A percentile compares a stretch with the other conserved stretches of the same genome.
Evolutionary conservation across 768 basidiomycete genomes (phyloP).

Genomic region (Agrocybe praecox): DNA sequence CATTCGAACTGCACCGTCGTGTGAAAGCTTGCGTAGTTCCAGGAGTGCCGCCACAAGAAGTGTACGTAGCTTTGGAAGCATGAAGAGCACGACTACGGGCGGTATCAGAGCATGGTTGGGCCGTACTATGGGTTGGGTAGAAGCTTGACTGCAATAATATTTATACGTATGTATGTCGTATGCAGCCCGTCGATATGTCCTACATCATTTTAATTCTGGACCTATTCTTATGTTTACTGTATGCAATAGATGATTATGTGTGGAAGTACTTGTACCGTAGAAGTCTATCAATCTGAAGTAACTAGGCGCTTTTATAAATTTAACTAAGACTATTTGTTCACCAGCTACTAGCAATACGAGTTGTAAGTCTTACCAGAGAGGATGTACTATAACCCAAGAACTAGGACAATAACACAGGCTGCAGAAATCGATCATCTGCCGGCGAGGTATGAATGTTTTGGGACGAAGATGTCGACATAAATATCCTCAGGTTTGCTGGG

Average conservation of each 20-base stretch:
- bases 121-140: constrained; percentile 26
- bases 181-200: not conserved
- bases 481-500: constrained; percentile 15
- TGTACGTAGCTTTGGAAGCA: constrained; percentile 43
- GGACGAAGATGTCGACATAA: constrained; percentile 28
- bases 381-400: too few species aligned
- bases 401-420: not conserved
- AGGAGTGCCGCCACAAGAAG: constrained; percentile 43
- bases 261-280: not conserved
- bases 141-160: constrained; percentile 8
- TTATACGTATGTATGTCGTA: constrained; percentile 2
- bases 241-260: not conserved
- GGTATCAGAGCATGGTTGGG: constrained; percentile 44
- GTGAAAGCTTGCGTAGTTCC: constrained; percentile 49
- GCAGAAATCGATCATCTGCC: constrained; percentile 33
- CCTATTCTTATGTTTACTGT: not conserved
- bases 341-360: too few species aligned
- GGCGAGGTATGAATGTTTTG: constrained; percentile 39
- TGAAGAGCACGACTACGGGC: constrained; percentile 41
- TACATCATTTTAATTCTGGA: not conserved
- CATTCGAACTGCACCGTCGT: constrained; percentile 40
- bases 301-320: too few species aligned
- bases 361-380: too few species aligned
- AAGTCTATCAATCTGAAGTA: not conserved
- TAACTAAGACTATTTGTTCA: too few species aligned